Conservation (phyloP, 1,284 basidiomycete genomes). For the Butyriboletus appendiculatus region DNA sequence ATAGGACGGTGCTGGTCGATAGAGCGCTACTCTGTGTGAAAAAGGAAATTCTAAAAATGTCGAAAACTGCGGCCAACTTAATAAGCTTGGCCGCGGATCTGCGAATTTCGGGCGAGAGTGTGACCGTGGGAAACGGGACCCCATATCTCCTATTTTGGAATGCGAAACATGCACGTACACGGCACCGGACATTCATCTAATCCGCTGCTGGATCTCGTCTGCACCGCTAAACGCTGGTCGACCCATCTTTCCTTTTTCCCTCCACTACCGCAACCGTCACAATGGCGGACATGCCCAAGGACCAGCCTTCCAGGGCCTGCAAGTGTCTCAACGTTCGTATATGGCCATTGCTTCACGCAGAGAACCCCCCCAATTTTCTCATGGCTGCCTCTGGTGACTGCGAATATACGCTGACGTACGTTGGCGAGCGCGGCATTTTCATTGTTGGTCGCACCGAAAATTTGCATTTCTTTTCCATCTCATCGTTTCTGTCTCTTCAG, state of each 20-base stretch:
- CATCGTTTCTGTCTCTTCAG: constrained; percentile 39
- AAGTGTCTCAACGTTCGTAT: constrained; percentile 73
- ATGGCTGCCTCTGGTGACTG: constrained; percentile 36
- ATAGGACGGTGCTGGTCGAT: not conserved
- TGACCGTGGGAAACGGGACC: constrained; percentile 27
- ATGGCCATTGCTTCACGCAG: constrained; percentile 29
- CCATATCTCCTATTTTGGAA: constrained; percentile 27
- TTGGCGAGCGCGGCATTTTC: constrained; percentile 65
- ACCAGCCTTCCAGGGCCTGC: constrained; percentile 44
- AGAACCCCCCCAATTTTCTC: constrained; percentile 36
- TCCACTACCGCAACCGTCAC: constrained; percentile 21
- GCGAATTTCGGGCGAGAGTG: constrained; percentile 2
- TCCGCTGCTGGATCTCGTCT: constrained; percentile 26
- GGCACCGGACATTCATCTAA: constrained; percentile 39
- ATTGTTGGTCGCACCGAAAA: constrained; percentile 48
- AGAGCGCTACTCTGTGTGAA: not conserved
- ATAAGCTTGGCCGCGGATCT: constrained; percentile 5
- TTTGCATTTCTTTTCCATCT: not conserved
- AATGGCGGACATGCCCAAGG: constrained; percentile 27
- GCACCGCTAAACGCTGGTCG: constrained; percentile 30
- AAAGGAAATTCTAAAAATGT: constrained; percentile 12
- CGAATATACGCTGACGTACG: constrained; percentile 58
- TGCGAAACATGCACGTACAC: constrained; percentile 29
- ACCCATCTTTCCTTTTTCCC: constrained; percentile 16
- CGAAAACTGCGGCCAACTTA: constrained; percentile 8